Conservation (phyloP, 1,139 yeast species). For the Wickerhamomyces sp. region DNA sequence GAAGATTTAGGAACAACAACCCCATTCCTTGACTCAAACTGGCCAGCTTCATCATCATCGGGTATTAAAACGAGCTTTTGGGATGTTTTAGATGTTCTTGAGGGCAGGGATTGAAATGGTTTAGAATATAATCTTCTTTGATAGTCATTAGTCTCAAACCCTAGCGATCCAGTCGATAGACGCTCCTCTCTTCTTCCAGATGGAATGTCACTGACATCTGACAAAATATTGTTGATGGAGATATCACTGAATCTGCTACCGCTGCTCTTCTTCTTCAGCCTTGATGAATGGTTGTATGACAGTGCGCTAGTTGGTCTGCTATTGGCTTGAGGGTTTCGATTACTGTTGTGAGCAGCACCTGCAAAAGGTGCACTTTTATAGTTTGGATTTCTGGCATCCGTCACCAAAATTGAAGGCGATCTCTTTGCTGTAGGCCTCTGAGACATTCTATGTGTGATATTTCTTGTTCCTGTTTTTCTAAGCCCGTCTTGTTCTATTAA, state of each 20-base stretch:
- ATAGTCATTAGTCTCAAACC: slow-evolving; percentile 7
- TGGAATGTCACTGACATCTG: slow-evolving; percentile 81
- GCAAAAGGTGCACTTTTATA: slow-evolving; percentile 88
- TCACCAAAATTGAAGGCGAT: slow-evolving; percentile 89
- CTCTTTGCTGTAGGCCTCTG: slow-evolving; percentile 72
- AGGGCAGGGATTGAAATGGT: slow-evolving; percentile 64
- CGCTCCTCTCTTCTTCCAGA: slow-evolving; percentile 43
- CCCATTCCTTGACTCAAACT: slow-evolving; percentile 5
- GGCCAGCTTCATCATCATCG: slow-evolving; percentile 41
- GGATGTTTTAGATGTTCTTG: slow-evolving; percentile 82
- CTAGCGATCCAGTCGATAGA: slow-evolving; percentile 29
- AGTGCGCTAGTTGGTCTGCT: slow-evolving; percentile 16
- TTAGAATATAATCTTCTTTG: slow-evolving; percentile 40
- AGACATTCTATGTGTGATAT: slow-evolving; percentile 8
- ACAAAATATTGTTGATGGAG: slow-evolving; percentile 64
- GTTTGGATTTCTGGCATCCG: slow-evolving; percentile 69
- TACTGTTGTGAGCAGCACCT: slow-evolving; percentile 25
- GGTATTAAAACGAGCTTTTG: slow-evolving; percentile 87
- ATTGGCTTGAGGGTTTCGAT: neutral
- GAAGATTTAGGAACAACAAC: slow-evolving; percentile 11
- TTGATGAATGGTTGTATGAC: slow-evolving; percentile 6
- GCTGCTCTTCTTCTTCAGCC: slow-evolving; percentile 12
- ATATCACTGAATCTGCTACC: slow-evolving; percentile 55
- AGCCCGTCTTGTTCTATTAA: neutral
- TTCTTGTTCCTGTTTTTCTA: too few relatives aligned